phyloP scores from a whole-genome alignment of 2,329 filamentous ascomycete species.

The Botrytis tulipae region DNA sequence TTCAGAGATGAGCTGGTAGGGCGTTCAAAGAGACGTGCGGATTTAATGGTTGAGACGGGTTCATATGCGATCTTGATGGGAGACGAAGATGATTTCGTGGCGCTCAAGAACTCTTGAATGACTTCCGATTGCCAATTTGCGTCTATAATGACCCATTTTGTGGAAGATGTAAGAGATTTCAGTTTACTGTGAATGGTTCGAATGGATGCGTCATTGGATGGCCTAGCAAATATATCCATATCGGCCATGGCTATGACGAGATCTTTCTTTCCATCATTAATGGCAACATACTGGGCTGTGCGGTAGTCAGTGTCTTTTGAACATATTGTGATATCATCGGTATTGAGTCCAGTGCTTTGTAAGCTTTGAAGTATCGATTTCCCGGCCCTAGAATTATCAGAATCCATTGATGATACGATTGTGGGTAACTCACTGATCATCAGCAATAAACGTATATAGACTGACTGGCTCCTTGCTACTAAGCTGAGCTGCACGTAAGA shows the following conservation, averaged over 20 bases:
- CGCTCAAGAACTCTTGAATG: conserved; percentile 63
- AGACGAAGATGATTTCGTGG: conserved; percentile 40
- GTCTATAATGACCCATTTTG: conserved; percentile 78
- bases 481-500: conserved; percentile 78
- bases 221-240: conserved; percentile 62
- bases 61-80: conserved; percentile 72
- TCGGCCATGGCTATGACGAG: conserved; percentile 94
- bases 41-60: conserved; percentile 82
- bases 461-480: conserved; percentile 65
- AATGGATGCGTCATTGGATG: conserved; percentile 43
- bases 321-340: conserved; percentile 51
- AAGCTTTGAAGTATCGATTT: conserved; percentile 68
- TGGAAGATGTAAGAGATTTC: conserved; percentile 8
- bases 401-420: not conserved
- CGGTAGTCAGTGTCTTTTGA: conserved; percentile 40
- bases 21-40: conserved; percentile 58
- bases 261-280: conserved; percentile 81
- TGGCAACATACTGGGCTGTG: conserved; percentile 87
- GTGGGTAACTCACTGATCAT: conserved; percentile 60
- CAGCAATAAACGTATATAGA: conserved; percentile 72
- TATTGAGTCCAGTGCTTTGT: conserved; percentile 61
- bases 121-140: conserved; percentile 75
- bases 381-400: conserved; percentile 58
- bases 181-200: not conserved
- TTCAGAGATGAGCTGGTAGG: conserved; percentile 50